Percentiles rank a stretch among this genome's conserved stretches.
Conservation (phyloP, 371 early-diverging fungal genomes). For the Dinochytrium kinnereticum region DNA sequence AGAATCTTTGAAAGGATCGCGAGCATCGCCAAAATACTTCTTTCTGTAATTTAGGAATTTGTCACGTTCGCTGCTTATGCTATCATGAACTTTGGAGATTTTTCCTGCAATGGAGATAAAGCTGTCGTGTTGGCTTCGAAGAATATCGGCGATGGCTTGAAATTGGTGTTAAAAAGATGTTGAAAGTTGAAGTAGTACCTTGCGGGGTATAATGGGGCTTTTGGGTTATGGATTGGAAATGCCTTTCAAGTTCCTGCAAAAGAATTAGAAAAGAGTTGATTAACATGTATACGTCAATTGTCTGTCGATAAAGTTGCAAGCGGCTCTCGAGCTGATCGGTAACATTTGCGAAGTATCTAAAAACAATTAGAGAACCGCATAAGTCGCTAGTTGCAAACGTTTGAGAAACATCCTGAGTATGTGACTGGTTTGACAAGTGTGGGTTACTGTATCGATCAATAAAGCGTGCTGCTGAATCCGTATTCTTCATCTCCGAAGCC, state of each 20-base stretch:
- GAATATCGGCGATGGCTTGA: constrained; percentile 53
- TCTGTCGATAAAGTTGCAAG: constrained; percentile 47
- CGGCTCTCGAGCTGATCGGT: constrained; percentile 42
- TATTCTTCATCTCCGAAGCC: constrained; percentile 44
- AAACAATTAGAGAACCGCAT: not conserved
- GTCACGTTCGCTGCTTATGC: constrained; percentile 56
- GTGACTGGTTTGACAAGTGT: constrained; percentile 8
- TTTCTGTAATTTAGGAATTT: constrained; percentile 51
- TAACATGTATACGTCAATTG: constrained; percentile 40
- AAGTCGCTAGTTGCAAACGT: not conserved
- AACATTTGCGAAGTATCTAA: constrained; percentile 45
- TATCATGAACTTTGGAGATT: constrained; percentile 67
- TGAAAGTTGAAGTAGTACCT: constrained; percentile 28
- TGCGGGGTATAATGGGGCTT: constrained; percentile 38
- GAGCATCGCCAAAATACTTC: constrained; percentile 51
- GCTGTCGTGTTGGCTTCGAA: constrained; percentile 67
- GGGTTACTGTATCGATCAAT: constrained; percentile 42
- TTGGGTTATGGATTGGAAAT: constrained; percentile 32
- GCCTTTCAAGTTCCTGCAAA: constrained; percentile 43
- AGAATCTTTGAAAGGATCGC: constrained; percentile 30
- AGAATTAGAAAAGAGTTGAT: not conserved
- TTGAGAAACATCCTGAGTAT: not conserved
- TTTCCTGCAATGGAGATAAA: constrained; percentile 67
- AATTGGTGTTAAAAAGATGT: constrained; percentile 10
- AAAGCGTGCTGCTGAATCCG: constrained; percentile 48